Evolutionary conservation across 2,329 filamentous ascomycete genomes (phyloP), one percentile per base, ranked within the genome.

Genomic region (Nothophaeocryptopus gaeumannii): DNA sequence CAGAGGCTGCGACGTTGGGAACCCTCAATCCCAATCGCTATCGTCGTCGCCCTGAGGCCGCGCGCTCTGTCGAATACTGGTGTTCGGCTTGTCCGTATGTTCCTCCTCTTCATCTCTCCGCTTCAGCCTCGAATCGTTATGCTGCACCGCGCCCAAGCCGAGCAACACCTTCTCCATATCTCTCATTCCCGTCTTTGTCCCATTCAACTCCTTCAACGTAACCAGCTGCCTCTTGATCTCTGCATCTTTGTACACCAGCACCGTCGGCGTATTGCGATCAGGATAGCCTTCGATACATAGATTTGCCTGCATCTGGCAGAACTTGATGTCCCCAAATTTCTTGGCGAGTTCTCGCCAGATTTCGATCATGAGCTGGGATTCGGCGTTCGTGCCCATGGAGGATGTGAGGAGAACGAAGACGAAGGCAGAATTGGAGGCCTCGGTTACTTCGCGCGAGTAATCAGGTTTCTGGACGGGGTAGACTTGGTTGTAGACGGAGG

Each of bases 211-310:
- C 62, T 82, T 80, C 57, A 99, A 73, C 3, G 92, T 97, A n/a
- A 99, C 87, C 44, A 96, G 73, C 72, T 99, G 93, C 73, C 84
- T 89, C 67, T 84, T 84, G 58, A 99, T 96, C 67, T 99, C 89
- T 13, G 89, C 90, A 62, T 96, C 89, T 67, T 85, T 86, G 72
- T 99, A 99, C 0, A 96, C 81, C 55, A 99, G 67, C 32, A 99
- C 89, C 0, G 93, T 99, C 1, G 93, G 93, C 50, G 90, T 96
- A 69, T 99, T 99, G 50, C 81, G 80, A 63, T 97, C 93, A 1
- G 93, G 93, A 70, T 99, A 99, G 35, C 89, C 89, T 69, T 97
- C 93, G 61, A 99, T 96, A 50, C 93, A 96, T 73, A 96, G 83
- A 65, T 89, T 85, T 5, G 85, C 93, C 60, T 85, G 82, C 60